Evolutionary conservation across 2,329 filamentous ascomycete species (phyloP), one percentile per base, ranked within the genome.

Genomic region (Cryphonectria japonica): DNA sequence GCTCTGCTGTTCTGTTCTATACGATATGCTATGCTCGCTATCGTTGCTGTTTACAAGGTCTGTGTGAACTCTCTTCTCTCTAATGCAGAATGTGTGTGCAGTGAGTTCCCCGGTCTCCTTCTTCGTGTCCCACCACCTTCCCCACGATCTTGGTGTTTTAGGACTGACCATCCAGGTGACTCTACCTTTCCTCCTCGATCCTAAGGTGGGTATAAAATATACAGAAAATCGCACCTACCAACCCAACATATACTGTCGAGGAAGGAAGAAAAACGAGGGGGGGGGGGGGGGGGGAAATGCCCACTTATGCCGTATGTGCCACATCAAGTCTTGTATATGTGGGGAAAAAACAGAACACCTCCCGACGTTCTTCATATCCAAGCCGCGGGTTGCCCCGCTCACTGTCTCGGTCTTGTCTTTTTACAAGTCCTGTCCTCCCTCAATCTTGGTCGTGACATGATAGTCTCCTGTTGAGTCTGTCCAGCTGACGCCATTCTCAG

Each of bases 401-500:
- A 37, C n/a, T 60, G 57, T 60, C 26, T 60, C 16, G 34, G 34
- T 39, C 11, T 9, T 11, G 60, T 39, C 19, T 39, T 14, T 43
- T 43, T 34, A 65, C 26, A 32, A 26, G 26, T 52, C 63, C 29
- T 65, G 8, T 9, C 59, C 59, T 26, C 29, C 61, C 75, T 78
- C 84, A 78, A 94, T 93, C 81, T 93, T 93, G 16, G 88, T 94
- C 70, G 95, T 94, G 78, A 98, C 92, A 79, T 92, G 98, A 81
- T 96, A 99, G 69, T 90, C 88, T 39, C 95, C 95, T 37, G 91
- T 91, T 67, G 91, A 89, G 75, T 92, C 92, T 19, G 93, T 95
- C 96, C 96, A 99, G 82, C 94, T 97, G 74, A 99, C 96, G 78
- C 93, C 96, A 16, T 85, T 86, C 76, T 91, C 89, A 57, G 87